Conservation (phyloP, 2,329 filamentous ascomycete species). For the Aspergillus sojae region DNA sequence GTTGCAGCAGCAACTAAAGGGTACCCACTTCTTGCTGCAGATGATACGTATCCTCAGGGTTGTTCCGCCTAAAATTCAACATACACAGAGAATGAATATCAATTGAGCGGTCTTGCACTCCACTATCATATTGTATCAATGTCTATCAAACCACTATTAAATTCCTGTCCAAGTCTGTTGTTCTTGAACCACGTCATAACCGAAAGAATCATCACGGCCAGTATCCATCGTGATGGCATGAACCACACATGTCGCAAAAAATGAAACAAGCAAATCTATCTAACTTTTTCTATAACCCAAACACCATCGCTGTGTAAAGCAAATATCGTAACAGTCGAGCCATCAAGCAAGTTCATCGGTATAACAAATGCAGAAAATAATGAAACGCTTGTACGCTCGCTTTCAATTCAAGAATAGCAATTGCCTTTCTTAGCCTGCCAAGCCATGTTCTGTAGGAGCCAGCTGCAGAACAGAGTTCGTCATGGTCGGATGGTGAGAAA, state of each 20-base stretch:
- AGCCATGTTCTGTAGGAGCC: constrained; percentile 8
- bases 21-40: background rate
- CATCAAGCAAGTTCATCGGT: background rate
- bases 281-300: background rate
- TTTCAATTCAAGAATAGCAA: constrained; percentile 1
- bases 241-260: background rate
- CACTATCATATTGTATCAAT: background rate
- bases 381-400: constrained; percentile 4
- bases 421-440: background rate
- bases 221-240: background rate
- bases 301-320: constrained; percentile 4
- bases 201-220: constrained; percentile 1
- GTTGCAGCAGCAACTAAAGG: background rate
- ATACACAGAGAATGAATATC: background rate
- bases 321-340: background rate
- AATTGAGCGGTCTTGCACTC: background rate
- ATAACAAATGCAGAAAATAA: background rate
- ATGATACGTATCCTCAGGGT: background rate
- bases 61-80: background rate
- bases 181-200: background rate
- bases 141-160: background rate
- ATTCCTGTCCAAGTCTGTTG: constrained; percentile 4
- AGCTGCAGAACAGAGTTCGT: constrained; percentile 17
- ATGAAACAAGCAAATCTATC: background rate
- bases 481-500: constrained; percentile 1